Conservation (phyloP, 352 stramenopile genomes). For the Phytophthora idaei region DNA sequence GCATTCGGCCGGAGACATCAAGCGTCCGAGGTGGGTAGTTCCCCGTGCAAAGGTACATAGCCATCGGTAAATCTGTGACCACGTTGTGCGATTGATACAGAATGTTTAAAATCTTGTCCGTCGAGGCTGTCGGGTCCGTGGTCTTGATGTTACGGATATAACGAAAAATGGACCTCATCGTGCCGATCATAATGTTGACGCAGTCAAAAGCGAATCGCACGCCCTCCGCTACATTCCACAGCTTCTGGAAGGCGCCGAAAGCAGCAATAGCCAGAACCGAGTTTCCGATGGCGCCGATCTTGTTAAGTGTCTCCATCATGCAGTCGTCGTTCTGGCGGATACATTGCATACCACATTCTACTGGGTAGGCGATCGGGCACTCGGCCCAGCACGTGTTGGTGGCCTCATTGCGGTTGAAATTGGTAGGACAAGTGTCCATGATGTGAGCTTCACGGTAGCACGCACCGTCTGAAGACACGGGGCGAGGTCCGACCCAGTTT, state of each 20-base stretch:
- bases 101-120: constrained; percentile 56
- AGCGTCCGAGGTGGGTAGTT: constrained; percentile 24
- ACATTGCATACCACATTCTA: constrained; percentile 64
- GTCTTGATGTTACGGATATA: constrained; percentile 41
- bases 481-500: constrained; percentile 45
- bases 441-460: constrained; percentile 57
- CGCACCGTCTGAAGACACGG: constrained; percentile 34
- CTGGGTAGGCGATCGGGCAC: constrained; percentile 61
- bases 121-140: constrained; percentile 45
- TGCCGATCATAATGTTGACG: constrained; percentile 47
- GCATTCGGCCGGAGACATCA: constrained; percentile 37
- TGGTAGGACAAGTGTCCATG: constrained; percentile 41
- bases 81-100: constrained; percentile 65
- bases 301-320: constrained; percentile 37
- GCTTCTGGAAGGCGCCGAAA: constrained; percentile 33
- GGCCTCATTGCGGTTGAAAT: constrained; percentile 44
- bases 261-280: constrained; percentile 38
- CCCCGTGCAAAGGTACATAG: constrained; percentile 52
- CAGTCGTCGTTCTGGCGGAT: constrained; percentile 66
- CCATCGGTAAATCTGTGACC: constrained; percentile 60
- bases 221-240: constrained; percentile 35
- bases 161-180: constrained; percentile 33
- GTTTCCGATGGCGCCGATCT: constrained; percentile 39
- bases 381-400: constrained; percentile 57
- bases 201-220: constrained; percentile 43